Percentiles rank a stretch among this genome's conserved stretches.
phyloP scores from a whole-genome alignment of 2,329 filamentous ascomycete genomes.

The Trichoderma brevicompactum region DNA sequence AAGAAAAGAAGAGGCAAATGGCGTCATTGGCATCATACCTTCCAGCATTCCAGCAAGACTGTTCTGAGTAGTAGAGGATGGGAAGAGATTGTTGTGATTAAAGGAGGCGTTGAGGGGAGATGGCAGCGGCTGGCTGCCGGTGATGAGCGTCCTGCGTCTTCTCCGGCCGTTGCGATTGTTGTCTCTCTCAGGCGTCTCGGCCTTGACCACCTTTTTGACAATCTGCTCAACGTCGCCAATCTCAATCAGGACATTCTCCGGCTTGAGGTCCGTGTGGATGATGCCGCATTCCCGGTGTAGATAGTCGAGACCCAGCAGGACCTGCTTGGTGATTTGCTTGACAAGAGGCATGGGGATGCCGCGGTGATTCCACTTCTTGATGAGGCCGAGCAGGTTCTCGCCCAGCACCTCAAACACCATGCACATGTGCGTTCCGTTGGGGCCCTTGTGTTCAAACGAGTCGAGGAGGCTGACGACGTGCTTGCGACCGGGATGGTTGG shows the following conservation, averaged over 20 bases:
- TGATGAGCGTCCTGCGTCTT: constrained; percentile 90
- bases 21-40: constrained; percentile 54
- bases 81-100: constrained; percentile 74
- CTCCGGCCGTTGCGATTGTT: constrained; percentile 90
- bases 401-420: constrained; percentile 99
- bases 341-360: constrained; percentile 96
- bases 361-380: constrained; percentile 98
- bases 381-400: constrained; percentile 90
- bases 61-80: constrained; percentile 65
- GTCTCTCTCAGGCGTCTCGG: constrained; percentile 74
- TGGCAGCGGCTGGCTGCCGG: constrained; percentile 92
- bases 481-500: constrained; percentile 88
- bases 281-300: constrained; percentile 97
- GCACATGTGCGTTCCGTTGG: constrained; percentile 94
- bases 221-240: constrained; percentile 99
- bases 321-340: constrained; percentile 98
- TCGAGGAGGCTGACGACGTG: constrained; percentile 96
- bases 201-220: constrained; percentile 93
- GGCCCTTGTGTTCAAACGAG: constrained; percentile 96
- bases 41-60: constrained; percentile 88
- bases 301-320: constrained; percentile 92
- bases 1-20: not conserved
- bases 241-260: constrained; percentile 97
- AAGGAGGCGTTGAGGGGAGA: constrained; percentile 94
- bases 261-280: constrained; percentile 97